Conservation (phyloP, 768 basidiomycete genomes). For the Pulveroboletus sp. region DNA sequence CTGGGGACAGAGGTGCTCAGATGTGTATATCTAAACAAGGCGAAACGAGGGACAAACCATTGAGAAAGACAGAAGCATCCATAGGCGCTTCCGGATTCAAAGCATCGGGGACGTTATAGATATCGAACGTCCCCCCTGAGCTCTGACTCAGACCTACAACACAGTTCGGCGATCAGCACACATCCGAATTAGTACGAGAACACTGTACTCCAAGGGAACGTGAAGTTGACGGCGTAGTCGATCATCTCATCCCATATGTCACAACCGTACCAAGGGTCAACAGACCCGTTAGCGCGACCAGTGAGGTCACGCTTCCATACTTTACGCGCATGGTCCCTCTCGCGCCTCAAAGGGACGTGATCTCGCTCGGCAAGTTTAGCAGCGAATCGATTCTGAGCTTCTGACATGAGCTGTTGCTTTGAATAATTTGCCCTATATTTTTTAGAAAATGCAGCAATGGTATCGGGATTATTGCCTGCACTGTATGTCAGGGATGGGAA, state of each 20-base stretch:
- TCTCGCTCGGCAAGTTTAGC: conserved; percentile 21
- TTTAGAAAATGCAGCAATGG: not conserved
- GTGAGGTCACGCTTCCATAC: conserved; percentile 47
- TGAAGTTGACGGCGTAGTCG: conserved; percentile 72
- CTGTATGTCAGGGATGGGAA: conserved; percentile 38
- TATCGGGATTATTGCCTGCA: conserved; percentile 13
- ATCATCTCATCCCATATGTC: conserved; percentile 60
- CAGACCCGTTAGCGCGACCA: conserved; percentile 49
- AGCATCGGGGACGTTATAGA: conserved; percentile 57
- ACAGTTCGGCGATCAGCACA: conserved; percentile 1
- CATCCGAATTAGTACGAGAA: not conserved
- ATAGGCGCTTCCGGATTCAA: conserved; percentile 47
- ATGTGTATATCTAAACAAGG: not conserved
- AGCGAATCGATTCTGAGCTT: conserved; percentile 21
- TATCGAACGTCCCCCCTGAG: conserved; percentile 38
- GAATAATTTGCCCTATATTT: conserved; percentile 19
- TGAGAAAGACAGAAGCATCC: conserved; percentile 59
- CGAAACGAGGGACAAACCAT: conserved; percentile 40
- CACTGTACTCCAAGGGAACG: conserved; percentile 55
- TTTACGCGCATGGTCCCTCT: conserved; percentile 22
- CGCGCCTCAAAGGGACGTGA: conserved; percentile 21
- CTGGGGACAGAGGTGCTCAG: conserved; percentile 31
- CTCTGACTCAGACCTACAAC: conserved; percentile 17
- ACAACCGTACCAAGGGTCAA: conserved; percentile 67
- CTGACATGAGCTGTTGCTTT: conserved; percentile 18